Conservation (phyloP, 805 yeast genomes). For the Yarrowia sp. region DNA sequence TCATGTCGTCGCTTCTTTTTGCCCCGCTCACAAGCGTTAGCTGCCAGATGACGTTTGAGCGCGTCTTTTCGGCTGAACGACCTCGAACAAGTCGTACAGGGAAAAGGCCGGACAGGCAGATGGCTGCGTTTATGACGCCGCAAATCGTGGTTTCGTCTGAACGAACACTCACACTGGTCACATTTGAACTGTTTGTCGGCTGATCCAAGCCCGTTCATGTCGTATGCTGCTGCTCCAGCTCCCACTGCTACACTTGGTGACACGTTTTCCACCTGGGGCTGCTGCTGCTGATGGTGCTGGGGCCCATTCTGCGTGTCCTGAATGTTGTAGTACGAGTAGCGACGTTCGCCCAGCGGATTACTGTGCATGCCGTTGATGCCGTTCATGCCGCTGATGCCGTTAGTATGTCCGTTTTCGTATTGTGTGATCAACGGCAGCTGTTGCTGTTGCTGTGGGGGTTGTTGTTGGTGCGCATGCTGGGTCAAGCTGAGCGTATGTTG, state of each 20-base stretch:
- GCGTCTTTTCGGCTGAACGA: constrained; percentile 26
- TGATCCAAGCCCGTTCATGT: constrained; percentile 3
- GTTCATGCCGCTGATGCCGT: neutral
- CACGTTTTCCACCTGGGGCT: neutral
- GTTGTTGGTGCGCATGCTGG: neutral
- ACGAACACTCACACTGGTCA: constrained; percentile 25
- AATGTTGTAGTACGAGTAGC: constrained; percentile 2
- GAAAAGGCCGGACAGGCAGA: constrained; percentile 25
- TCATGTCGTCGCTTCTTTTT: constrained; percentile 23
- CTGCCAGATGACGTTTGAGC: constrained; percentile 26
- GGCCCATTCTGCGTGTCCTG: neutral
- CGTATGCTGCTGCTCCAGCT: neutral
- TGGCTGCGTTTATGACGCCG: constrained; percentile 17
- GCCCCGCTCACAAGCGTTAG: constrained; percentile 27
- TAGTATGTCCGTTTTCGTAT: constrained; percentile 1
- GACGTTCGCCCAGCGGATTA: neutral
- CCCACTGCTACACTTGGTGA: neutral
- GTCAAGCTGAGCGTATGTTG: neutral
- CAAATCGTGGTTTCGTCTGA: constrained; percentile 23
- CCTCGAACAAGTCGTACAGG: constrained; percentile 24
- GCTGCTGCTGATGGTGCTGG: constrained; percentile 1
- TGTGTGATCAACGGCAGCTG: neutral
- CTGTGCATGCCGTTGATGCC: constrained; percentile 20
- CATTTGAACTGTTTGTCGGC: constrained; percentile 28
- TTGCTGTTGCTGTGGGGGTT: neutral